A percentile compares a stretch with the other conserved stretches of the same genome.
Evolutionary conservation across 1,284 basidiomycete genomes (phyloP).

Genomic region (Boletus semigastroideus): DNA sequence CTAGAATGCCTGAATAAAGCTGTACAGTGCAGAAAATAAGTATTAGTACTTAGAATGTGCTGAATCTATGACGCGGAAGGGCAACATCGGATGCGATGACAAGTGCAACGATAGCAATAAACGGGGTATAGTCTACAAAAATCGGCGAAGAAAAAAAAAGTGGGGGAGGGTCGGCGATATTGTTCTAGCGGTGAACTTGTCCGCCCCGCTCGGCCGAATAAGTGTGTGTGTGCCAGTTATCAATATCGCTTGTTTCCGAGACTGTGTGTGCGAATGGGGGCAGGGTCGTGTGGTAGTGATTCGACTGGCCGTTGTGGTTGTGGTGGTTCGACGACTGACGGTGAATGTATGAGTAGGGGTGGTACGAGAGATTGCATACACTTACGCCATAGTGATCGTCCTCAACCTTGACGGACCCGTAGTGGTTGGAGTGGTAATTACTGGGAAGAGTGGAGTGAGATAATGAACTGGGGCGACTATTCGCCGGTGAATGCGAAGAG

Average conservation of each 20-base stretch:
- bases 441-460: conserved; percentile 34
- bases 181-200: conserved; percentile 49
- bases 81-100: conserved; percentile 13
- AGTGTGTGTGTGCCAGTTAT: conserved; percentile 51
- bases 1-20: conserved; percentile 35
- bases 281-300: conserved; percentile 38
- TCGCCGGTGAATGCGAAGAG: conserved; percentile 45
- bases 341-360: background rate
- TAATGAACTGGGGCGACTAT: conserved; percentile 41
- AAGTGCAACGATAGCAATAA: conserved; percentile 34
- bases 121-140: conserved; percentile 36
- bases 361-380: conserved; percentile 13
- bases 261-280: conserved; percentile 46
- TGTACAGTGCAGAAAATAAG: conserved; percentile 36
- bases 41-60: conserved; percentile 32
- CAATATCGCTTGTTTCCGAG: conserved; percentile 41
- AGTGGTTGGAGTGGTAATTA: conserved; percentile 38
- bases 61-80: conserved; percentile 28
- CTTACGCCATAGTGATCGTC: conserved; percentile 63
- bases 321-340: conserved; percentile 36
- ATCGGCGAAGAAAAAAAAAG: background rate
- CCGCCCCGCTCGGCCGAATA: conserved; percentile 60
- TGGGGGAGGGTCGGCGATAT: background rate
- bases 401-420: conserved; percentile 59
- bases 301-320: conserved; percentile 35